Evolutionary conservation across 768 basidiomycete genomes (phyloP).

Genomic region (Lactarius indigo): DNA sequence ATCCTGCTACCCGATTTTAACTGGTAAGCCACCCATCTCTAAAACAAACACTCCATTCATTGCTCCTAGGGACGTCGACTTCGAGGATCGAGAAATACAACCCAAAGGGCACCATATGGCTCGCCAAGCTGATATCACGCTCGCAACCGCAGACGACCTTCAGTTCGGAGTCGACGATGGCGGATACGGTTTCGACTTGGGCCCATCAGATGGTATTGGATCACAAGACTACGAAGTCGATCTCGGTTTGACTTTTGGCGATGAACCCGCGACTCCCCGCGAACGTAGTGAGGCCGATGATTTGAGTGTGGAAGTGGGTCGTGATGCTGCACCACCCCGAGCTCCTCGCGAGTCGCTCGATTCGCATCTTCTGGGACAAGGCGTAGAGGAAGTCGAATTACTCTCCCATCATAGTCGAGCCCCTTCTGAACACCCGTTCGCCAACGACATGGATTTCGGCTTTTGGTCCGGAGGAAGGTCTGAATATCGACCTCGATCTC

Average conservation of each 20-base stretch:
- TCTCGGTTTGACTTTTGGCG: constrained; percentile 75
- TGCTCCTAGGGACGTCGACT: constrained; percentile 67
- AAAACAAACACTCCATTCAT: not conserved
- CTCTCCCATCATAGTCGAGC: constrained; percentile 65
- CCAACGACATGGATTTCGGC: constrained; percentile 48
- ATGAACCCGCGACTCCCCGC: constrained; percentile 31
- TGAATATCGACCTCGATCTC: constrained; percentile 67
- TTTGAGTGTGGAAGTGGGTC: constrained; percentile 72
- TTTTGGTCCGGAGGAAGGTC: constrained; percentile 40
- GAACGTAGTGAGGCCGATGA: constrained; percentile 44
- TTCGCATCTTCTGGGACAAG: constrained; percentile 54
- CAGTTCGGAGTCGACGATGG: constrained; percentile 57
- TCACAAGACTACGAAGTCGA: constrained; percentile 82
- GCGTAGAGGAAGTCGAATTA: constrained; percentile 55
- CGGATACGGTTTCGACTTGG: constrained; percentile 71
- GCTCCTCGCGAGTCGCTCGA: constrained; percentile 53
- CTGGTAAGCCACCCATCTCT: constrained; percentile 47
- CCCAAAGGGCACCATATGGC: constrained; percentile 79
- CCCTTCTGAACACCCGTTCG: constrained; percentile 64
- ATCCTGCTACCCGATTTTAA: constrained; percentile 75
- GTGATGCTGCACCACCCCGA: constrained; percentile 56
- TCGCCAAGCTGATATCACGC: constrained; percentile 83
- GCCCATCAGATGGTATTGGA: constrained; percentile 77
- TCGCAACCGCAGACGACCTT: constrained; percentile 72
- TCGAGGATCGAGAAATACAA: constrained; percentile 62